Evolutionary conservation across 225 moss, liverwort and hornwort genomes (phyloP), one percentile per base, ranked within the genome.

Genomic region (Ulota crispa): DNA sequence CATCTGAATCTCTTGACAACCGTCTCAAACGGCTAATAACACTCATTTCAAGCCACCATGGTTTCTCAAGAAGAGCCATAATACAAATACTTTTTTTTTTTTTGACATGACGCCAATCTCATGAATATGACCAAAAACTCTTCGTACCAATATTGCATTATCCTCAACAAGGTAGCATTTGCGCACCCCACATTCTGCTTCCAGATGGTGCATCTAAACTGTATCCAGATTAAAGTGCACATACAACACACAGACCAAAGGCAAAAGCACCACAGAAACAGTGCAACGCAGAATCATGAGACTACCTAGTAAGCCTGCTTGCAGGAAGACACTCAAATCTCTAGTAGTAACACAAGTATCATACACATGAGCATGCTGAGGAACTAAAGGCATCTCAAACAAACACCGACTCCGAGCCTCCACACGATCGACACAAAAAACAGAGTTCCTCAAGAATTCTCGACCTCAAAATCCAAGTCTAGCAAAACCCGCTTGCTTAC

Each of bases 341-440:
- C 55, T 28, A 32, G 68, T 32, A 79, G 70, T 64, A 6, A 72
- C 78, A 56, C 56, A 74, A 56, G 69, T 74, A 84, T 81, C 56
- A 56, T 81, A 87, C 87, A 87, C 28, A 45, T 37, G 55, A 68
- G 64, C 75, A 75, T 43, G 80, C 73, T 50, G 19, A 77, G 62
- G 50, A 77, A 76, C 13, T 56, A 63, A 4, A 74, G 55, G 42
- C 0, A 75, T 64, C 64, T 56, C 65, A 55, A 36, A 18, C 11
- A 47, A 41, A 26, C 37, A 37, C 27, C 16, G 4, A 66, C 55
- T 76, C 20, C 62, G 5, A 32, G 61, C 43, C 47, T 73, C n/a
- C 73, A 59, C 64, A 70, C 56, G 13, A 24, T 12, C 72, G 39
- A 73, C 73, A 72, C 43, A 57, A 52, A 52, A 34, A 50, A 52